These are phyloP conservation scores for Penicillium bialowiezense DNA, from an alignment of 495 filamentous ascomycete species.

Conservation along the genomic window DNA sequence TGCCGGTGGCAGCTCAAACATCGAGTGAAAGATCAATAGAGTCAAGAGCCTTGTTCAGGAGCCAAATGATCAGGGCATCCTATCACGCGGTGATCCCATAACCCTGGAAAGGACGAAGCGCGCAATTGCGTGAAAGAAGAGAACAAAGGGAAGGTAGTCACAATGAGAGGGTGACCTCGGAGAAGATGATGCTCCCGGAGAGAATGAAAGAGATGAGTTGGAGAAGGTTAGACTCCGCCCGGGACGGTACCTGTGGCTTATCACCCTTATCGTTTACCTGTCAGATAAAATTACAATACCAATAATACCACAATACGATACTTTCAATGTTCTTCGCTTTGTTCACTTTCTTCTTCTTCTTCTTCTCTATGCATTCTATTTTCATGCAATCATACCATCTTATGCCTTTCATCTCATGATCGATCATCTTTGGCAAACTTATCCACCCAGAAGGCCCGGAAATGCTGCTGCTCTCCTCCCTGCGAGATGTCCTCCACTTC, in stretches of 20 bases:
- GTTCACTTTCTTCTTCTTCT: too few relatives aligned
- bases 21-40: slow-evolving; percentile 6
- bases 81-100: slow-evolving; percentile 11
- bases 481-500: slow-evolving; percentile 67
- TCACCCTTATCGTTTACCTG: too few relatives aligned
- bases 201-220: slow-evolving; percentile 4
- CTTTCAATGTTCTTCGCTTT: not conserved
- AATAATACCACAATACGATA: too few relatives aligned
- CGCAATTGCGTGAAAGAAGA: slow-evolving; percentile 2
- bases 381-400: too few relatives aligned
- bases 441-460: slow-evolving; percentile 62
- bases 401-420: too few relatives aligned
- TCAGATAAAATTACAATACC: too few relatives aligned
- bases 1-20: slow-evolving; percentile 15
- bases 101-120: not conserved
- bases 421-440: slow-evolving; percentile 61
- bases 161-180: slow-evolving; percentile 2
- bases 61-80: slow-evolving; percentile 18
- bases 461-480: slow-evolving; percentile 65
- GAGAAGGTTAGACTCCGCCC: slow-evolving; percentile 5
- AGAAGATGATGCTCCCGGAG: slow-evolving; percentile 3
- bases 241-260: slow-evolving; percentile 7
- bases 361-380: too few relatives aligned
- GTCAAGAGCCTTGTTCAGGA: slow-evolving; percentile 10
- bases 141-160: not conserved